Evolutionary conservation across 176 grass and related monocot species (phyloP), one percentile per base, ranked within the genome.

Genomic region (Cymbopogon citratus): DNA sequence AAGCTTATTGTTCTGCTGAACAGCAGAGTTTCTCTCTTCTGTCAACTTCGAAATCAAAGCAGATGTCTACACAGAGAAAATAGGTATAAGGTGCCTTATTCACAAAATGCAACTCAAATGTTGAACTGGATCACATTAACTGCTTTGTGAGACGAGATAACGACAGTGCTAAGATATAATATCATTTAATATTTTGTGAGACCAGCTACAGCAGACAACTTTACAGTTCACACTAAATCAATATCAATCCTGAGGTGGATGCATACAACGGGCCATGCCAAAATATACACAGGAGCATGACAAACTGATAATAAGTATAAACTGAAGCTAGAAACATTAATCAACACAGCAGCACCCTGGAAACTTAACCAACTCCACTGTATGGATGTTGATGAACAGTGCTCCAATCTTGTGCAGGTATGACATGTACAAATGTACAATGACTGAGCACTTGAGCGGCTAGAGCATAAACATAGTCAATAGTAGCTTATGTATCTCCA

Each of bases 1-100:
- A 86, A 94, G 91, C 75, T 90, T 92, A 85, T 86, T 88, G 85
- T 91, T 94, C 74, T 94, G 84, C 66, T 92, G 91, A 90, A 91
- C 63, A 79, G 80, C 87, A 84, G 84, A 83, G 76, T 90, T 92
- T 75, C 85, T 97, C 81, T 97, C 94, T 82, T 86, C 85, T 7
- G 39, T 86, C 87, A 97, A 94, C 84, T 77, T 91, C 45, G 80
- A 91, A 86, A 94, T 88, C 66, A 97, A 48, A 25, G 76, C 54
- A 12, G 74, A 74, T 81, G 90, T 66, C 79, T 89, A 81, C 9
- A 73, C 27, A 93, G 13, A 77, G 81, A 64, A 66, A 66, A 76
- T 80, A 74, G 12, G 15, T 45, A 74, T 62, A 62, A 43, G 44
- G 35, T 39, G 12, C 38, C 27, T 73, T 56, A 12, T 65, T 63